A percentile compares a stretch with the other conserved stretches of the same genome.
phyloP scores from a whole-genome alignment of 139 green algal genomes.

The Dunaliella primolecta region DNA sequence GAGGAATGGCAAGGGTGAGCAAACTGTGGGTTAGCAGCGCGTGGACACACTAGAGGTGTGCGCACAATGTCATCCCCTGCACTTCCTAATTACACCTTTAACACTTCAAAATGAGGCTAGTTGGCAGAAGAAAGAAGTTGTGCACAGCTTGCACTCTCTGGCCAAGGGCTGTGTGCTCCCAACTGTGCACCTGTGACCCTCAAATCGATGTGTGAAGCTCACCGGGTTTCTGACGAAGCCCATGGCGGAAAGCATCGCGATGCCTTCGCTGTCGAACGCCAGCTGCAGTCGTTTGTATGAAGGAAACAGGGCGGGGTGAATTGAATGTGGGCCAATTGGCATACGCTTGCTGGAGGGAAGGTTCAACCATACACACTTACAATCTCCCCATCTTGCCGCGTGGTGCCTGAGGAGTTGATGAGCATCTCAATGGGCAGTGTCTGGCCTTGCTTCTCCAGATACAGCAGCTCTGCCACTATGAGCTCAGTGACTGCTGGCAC shows the following conservation, averaged over 20 bases:
- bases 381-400: slow-evolving; percentile 64
- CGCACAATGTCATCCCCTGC: too few relatives aligned
- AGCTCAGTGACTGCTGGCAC: slow-evolving; percentile 98
- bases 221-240: slow-evolving; percentile 81
- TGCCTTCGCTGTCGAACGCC: slow-evolving; percentile 91
- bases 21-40: background rate
- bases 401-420: slow-evolving; percentile 92
- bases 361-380: slow-evolving; percentile 35
- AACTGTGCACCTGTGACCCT: too few relatives aligned
- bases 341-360: too few relatives aligned
- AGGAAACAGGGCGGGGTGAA: background rate
- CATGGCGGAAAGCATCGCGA: slow-evolving; percentile 90
- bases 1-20: background rate
- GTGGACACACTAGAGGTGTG: background rate
- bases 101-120: too few relatives aligned
- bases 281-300: slow-evolving; percentile 36
- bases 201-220: too few relatives aligned
- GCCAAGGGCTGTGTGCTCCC: too few relatives aligned
- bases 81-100: too few relatives aligned
- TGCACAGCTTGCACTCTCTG: background rate
- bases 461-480: slow-evolving; percentile 96
- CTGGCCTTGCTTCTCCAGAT: slow-evolving; percentile 87
- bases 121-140: background rate
- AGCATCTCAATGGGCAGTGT: slow-evolving; percentile 93
- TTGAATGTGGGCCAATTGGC: background rate